phyloP scores from a whole-genome alignment of 768 basidiomycete species.

The Phaeolepiota aurea region DNA sequence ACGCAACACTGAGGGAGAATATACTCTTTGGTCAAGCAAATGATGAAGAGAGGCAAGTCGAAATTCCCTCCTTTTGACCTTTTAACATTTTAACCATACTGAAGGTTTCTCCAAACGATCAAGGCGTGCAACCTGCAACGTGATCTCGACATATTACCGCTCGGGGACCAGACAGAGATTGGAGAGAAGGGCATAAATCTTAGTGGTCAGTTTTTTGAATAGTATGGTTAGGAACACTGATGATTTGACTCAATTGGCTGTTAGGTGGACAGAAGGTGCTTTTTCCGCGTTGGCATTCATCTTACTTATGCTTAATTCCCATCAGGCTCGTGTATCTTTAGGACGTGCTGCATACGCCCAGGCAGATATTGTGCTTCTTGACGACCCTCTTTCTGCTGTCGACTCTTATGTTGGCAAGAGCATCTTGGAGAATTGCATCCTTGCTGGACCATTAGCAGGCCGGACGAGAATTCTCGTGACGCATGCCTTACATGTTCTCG shows the following conservation, averaged over 20 bases:
- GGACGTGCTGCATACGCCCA: constrained; percentile 72
- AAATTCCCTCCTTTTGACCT: neutral
- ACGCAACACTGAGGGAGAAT: neutral
- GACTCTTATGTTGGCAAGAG: constrained; percentile 69
- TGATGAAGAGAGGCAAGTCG: neutral
- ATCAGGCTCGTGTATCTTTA: constrained; percentile 64
- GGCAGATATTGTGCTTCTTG: constrained; percentile 67
- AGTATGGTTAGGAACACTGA: too few relatives aligned
- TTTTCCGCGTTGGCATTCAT: too few relatives aligned
- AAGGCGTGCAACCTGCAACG: neutral
- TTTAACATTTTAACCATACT: too few relatives aligned
- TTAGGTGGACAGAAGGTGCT: constrained; percentile 7
- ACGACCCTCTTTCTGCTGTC: constrained; percentile 76
- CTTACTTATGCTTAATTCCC: neutral
- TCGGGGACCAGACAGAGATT: constrained; percentile 44
- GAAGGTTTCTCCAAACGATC: constrained; percentile 3
- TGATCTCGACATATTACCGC: neutral
- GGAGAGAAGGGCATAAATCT: neutral
- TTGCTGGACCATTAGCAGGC: constrained; percentile 8
- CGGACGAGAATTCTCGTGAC: constrained; percentile 58
- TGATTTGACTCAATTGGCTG: too few relatives aligned
- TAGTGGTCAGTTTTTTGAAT: too few relatives aligned
- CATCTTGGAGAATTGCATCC: constrained; percentile 56
- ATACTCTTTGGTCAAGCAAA: neutral
- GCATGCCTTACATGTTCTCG: constrained; percentile 49